Base-by-base conservation (phyloP, 2,329 filamentous ascomycete species). In the Pseudogymnoascus sp. region DNA sequence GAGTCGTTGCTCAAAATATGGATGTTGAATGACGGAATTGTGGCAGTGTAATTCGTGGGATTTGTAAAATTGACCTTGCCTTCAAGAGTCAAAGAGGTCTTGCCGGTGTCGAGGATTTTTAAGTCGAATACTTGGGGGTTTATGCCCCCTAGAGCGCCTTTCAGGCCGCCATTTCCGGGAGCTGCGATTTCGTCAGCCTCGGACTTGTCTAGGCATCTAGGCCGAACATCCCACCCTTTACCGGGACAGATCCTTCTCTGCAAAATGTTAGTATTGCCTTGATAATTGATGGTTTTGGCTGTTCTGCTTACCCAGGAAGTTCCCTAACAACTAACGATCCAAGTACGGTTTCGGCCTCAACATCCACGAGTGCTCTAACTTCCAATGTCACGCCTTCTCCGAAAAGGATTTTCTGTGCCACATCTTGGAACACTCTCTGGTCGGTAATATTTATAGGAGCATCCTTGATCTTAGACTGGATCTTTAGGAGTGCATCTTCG, bases 21-120 rank as follows among this genome's bases (percentile, higher is more conserved):
- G 47, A 96, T 82, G 72, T 89, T 92, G 66, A 91, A 76, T 66
- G 86, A 93, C 1, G 93, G 93, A n/a, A 97, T 80, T 1, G 79
- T 80, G 3, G 91, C 92, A 4, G 90, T 87, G 73, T 97, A 97
- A 3, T 87, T 82, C 0, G 92, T 96, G 1, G 93, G 92, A 71
- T 99, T 99, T 3, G 90, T 95, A 65, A 96, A 81, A 72, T 94
- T 96, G 70, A 96, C 81, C 40, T 79, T 76, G 12, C 90, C 89
- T 70, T 86, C 80, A 37, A 97, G 77, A 18, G 82, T 84, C 56
- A 97, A 79, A 3, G 89, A 89, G 2, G 85, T 84, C 37, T 82
- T 77, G 1, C 88, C 87, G 0, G 92, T 95, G 63, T 89, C 84
- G 42, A 89, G 72, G 63, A 97, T 84, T 67, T 82, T 82, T 37